Evolutionary conservation across 192 early-diverging fungal species (phyloP), one percentile per base, ranked within the genome.

Genomic region (Backusella sp.): DNA sequence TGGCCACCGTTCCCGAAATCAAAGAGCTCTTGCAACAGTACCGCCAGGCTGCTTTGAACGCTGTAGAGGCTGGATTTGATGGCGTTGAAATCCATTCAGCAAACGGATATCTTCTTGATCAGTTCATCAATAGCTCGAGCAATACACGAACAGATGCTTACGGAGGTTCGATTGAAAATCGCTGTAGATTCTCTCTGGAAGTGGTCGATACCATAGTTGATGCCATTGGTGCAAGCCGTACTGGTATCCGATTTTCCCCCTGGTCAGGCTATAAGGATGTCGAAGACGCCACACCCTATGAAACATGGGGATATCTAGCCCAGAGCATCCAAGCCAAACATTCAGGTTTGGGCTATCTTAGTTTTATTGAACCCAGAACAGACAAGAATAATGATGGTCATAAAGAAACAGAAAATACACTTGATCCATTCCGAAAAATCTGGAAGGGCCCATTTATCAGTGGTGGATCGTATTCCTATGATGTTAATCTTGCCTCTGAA

Each of bases 81-180:
- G 91, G 91, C n/a, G 81, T 98, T 34, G 97, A 99, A 82, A 85
- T 99, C 30, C 96, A 98, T 69, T 90, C 82, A 65, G 96, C 97
- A 0, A 94, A 99, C 79, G 97, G 97, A 5, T 99, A 97, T 81
- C 84, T 99, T 56, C 76, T 94, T 68, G 85, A 93, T 82, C 85
- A 92, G 80, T 96, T 98, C 77, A 76, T 96, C n/a, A 91, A 90
- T 26, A 89, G 92, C 2, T 68, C 92, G 15, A 86, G 91, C 68
- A 98, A 99, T 84, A 73, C 88, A 23, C 91, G 97, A 73, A 95
- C 93, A 2, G 80, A 81, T 49, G 6, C 56, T 17, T 81, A 81
- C 56, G 76, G 76, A n/a, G 80, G 80, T 3, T 72, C 68, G 3
- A 73, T 73, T 26, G 71, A 76, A 46, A 80, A 80, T 42, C 76